Base-by-base conservation (phyloP, 2,329 filamentous ascomycete species). In the Teratosphaeria gauchensis region DNA sequence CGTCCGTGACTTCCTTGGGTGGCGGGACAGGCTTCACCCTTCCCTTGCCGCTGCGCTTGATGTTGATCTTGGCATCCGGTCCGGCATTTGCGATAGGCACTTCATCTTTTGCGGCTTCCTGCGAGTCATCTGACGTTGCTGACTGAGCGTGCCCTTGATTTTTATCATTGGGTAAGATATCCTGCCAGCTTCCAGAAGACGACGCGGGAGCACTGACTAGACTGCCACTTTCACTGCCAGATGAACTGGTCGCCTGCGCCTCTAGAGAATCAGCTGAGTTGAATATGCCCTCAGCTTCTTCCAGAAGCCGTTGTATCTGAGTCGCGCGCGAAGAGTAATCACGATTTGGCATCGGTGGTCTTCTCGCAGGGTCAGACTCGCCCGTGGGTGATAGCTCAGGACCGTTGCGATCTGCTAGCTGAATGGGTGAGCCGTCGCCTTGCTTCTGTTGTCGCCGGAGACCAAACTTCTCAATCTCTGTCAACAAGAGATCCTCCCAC, bases 321-420 rank as follows among this genome's bases (percentile, higher is more conserved):
- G 76, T 75, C 3, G 78, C 79, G 59, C 76, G 70, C 35, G 74
- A 79, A 2, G 76, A 75, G 16, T 69, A 71, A 56, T 77, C 75
- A 59, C 78, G 71, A 16, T 71, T 65, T 30, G 77, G 77, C 74
- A 81, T 76, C n/a, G 69, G 71, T 12, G 78, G 78, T 65, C 78
- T 60, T 16, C 57, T 55, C 12, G 21, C 33, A 32, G 30, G 3
- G 14, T n/a, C 32, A 33, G 2, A n/a, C 7, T 53, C 31, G 28
- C 31, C 51, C 28, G 24, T 16, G 6, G 3, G 14, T 4, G 19
- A 14, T 3, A 11, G 51, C 51, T 53, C 28, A 24, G 28, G 16
- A 7, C 8, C 16, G 9, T 31, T 24, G 31, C 16, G 2, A 53
- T 31, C 16, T 21, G 51, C 5, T 8, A 4, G 12, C 9, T 53